These are phyloP conservation scores for Agaricus sinodeliciosus DNA, from an alignment of 768 basidiomycete genomes.

Conservation along the genomic window DNA sequence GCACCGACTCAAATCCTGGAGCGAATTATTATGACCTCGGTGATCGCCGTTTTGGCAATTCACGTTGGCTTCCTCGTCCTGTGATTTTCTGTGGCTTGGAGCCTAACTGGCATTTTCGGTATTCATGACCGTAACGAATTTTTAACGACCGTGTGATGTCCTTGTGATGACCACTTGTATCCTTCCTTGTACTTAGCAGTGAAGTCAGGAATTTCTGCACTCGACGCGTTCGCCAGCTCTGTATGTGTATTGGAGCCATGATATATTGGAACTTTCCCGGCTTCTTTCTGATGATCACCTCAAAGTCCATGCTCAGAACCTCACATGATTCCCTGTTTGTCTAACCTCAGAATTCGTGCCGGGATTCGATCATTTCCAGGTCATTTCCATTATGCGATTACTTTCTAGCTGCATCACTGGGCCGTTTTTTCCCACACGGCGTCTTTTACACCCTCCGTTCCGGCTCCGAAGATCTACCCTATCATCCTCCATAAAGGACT, in stretches of 20 bases:
- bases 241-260: no score
- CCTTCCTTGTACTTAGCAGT: not conserved
- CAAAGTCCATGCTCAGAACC: not conserved
- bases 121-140: not conserved
- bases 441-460: not conserved
- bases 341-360: no score
- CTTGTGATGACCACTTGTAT: not conserved
- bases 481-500: not conserved
- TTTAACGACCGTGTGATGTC: not conserved
- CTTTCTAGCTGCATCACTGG: not conserved
- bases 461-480: slow-evolving; percentile 8
- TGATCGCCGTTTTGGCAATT: not conserved
- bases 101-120: not conserved
- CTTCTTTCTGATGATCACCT: no score
- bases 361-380: no score
- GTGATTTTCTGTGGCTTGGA: not conserved
- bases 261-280: no score
- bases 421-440: not conserved
- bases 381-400: no score
- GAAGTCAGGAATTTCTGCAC: no score
- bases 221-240: no score
- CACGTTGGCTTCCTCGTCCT: not conserved
- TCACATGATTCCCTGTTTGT: no score
- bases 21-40: not conserved
- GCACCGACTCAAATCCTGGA: not conserved